These are phyloP conservation scores for Saprolegnia parasitica DNA, from an alignment of 352 stramenopile species.

Conservation along the genomic window DNA sequence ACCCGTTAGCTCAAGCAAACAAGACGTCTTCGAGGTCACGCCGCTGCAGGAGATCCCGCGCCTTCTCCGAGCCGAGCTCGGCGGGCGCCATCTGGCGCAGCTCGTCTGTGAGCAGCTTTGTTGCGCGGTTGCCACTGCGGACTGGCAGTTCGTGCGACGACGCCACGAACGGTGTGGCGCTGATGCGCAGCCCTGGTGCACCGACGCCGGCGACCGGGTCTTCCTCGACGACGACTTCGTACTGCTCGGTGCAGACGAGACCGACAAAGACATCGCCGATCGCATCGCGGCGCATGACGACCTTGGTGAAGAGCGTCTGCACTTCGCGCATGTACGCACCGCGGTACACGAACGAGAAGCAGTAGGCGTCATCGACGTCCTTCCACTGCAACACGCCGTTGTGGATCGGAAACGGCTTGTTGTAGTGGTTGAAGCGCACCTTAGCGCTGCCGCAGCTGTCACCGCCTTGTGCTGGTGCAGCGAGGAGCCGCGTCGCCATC, in stretches of 20 bases:
- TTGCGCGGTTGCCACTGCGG: slow-evolving; percentile 6
- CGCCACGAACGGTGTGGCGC: slow-evolving; percentile 12
- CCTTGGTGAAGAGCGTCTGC: neutral
- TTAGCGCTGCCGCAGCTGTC: slow-evolving; percentile 9
- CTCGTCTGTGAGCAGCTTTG: slow-evolving; percentile 7
- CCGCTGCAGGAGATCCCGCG: slow-evolving; percentile 1
- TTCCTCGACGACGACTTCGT: slow-evolving; percentile 20
- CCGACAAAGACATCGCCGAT: slow-evolving; percentile 13
- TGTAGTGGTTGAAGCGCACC: slow-evolving; percentile 26
- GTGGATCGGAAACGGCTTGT: slow-evolving; percentile 12
- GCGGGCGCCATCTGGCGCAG: neutral
- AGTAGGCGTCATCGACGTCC: slow-evolving; percentile 17
- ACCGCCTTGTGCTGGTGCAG: neutral
- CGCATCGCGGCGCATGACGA: neutral
- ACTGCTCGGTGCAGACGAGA: neutral
- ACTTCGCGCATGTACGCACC: slow-evolving; percentile 11
- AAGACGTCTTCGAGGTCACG: slow-evolving; percentile 23
- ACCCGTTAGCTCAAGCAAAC: neutral
- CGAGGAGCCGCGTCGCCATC: slow-evolving; percentile 7
- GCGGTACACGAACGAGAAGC: slow-evolving; percentile 24
- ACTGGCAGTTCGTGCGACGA: neutral
- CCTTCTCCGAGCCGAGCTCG: neutral
- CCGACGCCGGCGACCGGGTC: slow-evolving; percentile 20
- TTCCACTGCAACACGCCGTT: slow-evolving; percentile 24
- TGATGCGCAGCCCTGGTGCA: slow-evolving; percentile 9